Evolutionary conservation across 169 alveolate genomes (phyloP).

Genomic region (Eimeria falciformis): DNA sequence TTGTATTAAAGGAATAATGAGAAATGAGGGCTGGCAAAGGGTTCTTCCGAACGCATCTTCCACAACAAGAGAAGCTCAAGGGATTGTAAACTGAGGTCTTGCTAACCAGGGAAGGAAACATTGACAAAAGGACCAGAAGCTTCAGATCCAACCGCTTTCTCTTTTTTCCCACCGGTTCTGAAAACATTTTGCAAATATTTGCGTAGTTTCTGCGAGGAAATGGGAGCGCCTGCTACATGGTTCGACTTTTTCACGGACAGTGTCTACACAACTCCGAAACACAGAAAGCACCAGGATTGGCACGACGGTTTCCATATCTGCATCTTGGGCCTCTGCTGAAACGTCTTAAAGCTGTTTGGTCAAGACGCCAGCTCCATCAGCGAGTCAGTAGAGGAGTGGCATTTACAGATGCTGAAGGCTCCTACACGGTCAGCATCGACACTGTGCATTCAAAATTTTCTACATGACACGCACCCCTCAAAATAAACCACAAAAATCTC

Average conservation of each 20-base stretch:
- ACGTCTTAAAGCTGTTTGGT: slow-evolving; percentile 61
- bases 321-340: slow-evolving; percentile 45
- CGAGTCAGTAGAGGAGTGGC: slow-evolving; percentile 44
- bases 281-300: slow-evolving; percentile 66
- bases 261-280: slow-evolving; percentile 74
- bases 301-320: slow-evolving; percentile 67
- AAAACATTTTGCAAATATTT: neutral
- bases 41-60: no score
- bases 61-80: no score
- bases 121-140: neutral
- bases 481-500: no score
- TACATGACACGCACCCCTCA: no score
- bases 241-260: slow-evolving; percentile 62
- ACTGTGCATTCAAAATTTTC: no score
- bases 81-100: no score
- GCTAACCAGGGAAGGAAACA: no score
- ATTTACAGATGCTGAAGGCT: no score
- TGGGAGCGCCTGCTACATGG: slow-evolving; percentile 49
- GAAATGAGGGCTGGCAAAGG: no score
- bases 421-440: no score
- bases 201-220: neutral
- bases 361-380: slow-evolving; percentile 45
- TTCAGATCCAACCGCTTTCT: no score
- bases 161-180: neutral
- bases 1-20: no score